phyloP scores from a whole-genome alignment of 2,329 filamentous ascomycete genomes.

The Rhynchosporium graminicola region DNA sequence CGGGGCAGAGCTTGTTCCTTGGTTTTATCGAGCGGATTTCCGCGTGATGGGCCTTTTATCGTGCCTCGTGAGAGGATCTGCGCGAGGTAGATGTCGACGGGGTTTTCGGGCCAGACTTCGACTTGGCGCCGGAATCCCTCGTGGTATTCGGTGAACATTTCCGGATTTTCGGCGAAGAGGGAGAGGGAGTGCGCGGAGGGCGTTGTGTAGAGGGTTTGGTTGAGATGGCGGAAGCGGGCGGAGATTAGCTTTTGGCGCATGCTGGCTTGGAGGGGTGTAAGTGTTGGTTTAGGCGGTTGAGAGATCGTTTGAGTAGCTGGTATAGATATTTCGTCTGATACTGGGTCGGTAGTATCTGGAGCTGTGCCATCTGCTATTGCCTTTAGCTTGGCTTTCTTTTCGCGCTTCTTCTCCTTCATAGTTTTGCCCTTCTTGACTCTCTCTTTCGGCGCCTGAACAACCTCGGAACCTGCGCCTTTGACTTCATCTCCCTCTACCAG shows the following conservation, averaged over 20 bases:
- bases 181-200: constrained; percentile 80
- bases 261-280: constrained; percentile 88
- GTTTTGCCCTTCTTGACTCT: constrained; percentile 39
- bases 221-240: constrained; percentile 94
- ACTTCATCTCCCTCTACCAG: background rate
- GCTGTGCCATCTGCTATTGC: constrained; percentile 17
- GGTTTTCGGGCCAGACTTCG: constrained; percentile 94
- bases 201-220: constrained; percentile 93
- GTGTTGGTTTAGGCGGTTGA: constrained; percentile 51
- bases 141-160: constrained; percentile 96
- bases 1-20: constrained; percentile 58
- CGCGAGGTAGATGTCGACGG: constrained; percentile 81
- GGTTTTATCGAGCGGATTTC: constrained; percentile 25
- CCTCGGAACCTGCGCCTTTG: background rate
- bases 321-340: constrained; percentile 13
- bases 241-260: constrained; percentile 96
- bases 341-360: constrained; percentile 9
- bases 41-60: constrained; percentile 41
- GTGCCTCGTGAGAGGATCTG: constrained; percentile 70
- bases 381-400: constrained; percentile 35
- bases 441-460: constrained; percentile 25
- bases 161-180: constrained; percentile 81
- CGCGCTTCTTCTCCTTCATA: constrained; percentile 44
- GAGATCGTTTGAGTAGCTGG: constrained; percentile 41
- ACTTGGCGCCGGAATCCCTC: constrained; percentile 95